Base-by-base conservation (phyloP, 1,139 yeast species). In the Komagataea norvegica region DNA sequence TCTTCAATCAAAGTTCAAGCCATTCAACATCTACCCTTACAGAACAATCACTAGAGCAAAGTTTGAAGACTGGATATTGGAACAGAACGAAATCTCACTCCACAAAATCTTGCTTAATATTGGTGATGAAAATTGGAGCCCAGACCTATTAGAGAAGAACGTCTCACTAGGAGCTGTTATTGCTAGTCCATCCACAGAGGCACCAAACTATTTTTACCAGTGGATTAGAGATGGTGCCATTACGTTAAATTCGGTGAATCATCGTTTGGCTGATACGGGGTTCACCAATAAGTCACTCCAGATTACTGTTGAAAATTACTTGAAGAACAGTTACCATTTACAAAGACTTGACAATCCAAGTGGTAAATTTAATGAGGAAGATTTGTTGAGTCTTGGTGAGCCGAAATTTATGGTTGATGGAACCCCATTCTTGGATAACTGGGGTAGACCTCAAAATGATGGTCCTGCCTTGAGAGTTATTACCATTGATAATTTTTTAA, bases 391-490 rank as follows among this genome's bases (percentile, higher is more conserved):
- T 3, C 67, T 89, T 25, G 97, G 96, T 1, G 97, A 89, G 56
- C 97, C 97, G 5, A 89, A 89, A 57, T 88, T 83, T 53, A 59
- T 71, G 55, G 77, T 79, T 3, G 73, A 86, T 55, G 79, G 82
- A 21, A 54, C 74, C 0, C 67, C 83, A 1, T 89, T 82, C 51
- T 57, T 61, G 13, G 77, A 66, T 3, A 57, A 65, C 28, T 89
- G 97, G 98, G 97, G 97, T 2, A 70, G 98, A 50, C 98, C 98
- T 1, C 98, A 89, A 60, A 72, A 87, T 45, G 98, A 91, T 59
- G 97, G 97, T 0, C 96, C 97, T 0, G 93, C 94, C 0, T 67
- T 89, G 41, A 70, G 97, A 48, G 71, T 79, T 4, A 69, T 80
- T 36, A 70, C 95, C 1, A 69, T 82, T 22, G 60, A 75, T 33